Conservation (phyloP, 2,329 filamentous ascomycete genomes). For the Thermomyces lanuginosus region DNA sequence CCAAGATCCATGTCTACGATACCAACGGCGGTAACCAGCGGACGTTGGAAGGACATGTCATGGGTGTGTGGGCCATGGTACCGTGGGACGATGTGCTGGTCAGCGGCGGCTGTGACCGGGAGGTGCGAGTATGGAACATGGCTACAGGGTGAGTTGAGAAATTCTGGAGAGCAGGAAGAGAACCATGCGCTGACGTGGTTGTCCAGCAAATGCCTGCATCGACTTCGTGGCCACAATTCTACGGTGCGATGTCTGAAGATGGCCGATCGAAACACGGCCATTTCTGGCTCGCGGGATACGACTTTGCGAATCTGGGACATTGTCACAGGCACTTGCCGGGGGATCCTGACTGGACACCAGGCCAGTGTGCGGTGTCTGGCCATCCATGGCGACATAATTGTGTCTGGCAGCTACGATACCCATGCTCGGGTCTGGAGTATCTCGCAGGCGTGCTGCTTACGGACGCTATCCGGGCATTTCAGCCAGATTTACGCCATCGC, state of each 20-base stretch:
- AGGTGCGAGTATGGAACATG: slow-evolving; percentile 95
- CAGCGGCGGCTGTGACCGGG: slow-evolving; percentile 88
- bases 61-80: slow-evolving; percentile 99
- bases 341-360: slow-evolving; percentile 85
- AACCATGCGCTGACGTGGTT: too few species aligned
- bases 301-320: slow-evolving; percentile 94
- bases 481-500: slow-evolving; percentile 98
- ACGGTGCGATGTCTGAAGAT: slow-evolving; percentile 96
- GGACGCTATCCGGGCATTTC: slow-evolving; percentile 84
- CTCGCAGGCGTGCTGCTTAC: slow-evolving; percentile 78
- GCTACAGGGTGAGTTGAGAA: slow-evolving; percentile 69
- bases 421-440: slow-evolving; percentile 97
- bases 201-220: slow-evolving; percentile 54
- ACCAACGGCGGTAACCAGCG: slow-evolving; percentile 75
- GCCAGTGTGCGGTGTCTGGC: slow-evolving; percentile 89
- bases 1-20: slow-evolving; percentile 96
- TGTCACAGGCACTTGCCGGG: slow-evolving; percentile 68
- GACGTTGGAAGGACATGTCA: slow-evolving; percentile 85
- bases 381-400: slow-evolving; percentile 88
- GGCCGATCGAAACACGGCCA: slow-evolving; percentile 84
- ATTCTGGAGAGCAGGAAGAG: too few species aligned
- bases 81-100: slow-evolving; percentile 92
- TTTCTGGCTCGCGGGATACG: slow-evolving; percentile 89
- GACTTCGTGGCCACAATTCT: slow-evolving; percentile 83
- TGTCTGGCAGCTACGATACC: slow-evolving; percentile 97